A percentile compares a stretch with the other conserved stretches of the same genome.
Conservation (phyloP, 2,329 filamentous ascomycete genomes). For the Raffaelea ambrosiae region DNA sequence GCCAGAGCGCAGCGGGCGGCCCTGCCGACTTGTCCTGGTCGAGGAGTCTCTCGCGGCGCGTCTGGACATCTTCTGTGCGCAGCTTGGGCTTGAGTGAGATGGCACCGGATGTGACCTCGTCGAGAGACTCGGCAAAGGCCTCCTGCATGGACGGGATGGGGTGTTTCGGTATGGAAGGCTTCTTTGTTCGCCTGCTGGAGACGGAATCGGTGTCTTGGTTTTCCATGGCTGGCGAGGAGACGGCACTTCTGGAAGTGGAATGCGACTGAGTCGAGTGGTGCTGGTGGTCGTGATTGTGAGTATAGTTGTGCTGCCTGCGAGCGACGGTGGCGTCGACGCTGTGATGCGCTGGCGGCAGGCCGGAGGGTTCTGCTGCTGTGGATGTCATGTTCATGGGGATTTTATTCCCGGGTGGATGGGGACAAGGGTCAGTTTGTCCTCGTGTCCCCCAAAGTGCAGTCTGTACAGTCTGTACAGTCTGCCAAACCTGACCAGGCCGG, state of each 20-base stretch:
- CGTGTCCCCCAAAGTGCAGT: too few species aligned
- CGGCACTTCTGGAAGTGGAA: background rate
- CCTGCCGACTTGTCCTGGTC: conserved; percentile 60
- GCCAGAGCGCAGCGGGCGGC: conserved; percentile 67
- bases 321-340: too few species aligned
- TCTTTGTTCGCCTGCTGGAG: background rate
- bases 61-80: conserved; percentile 46
- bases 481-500: too few species aligned
- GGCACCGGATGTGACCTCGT: conserved; percentile 54
- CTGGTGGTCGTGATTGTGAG: background rate
- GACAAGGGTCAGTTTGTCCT: too few species aligned
- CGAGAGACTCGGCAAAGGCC: conserved; percentile 74
- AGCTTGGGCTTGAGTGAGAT: conserved; percentile 41
- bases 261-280: background rate
- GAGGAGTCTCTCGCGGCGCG: conserved; percentile 57
- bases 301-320: background rate
- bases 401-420: too few species aligned
- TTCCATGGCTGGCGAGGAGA: background rate
- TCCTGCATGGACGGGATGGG: conserved; percentile 70
- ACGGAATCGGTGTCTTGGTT: background rate
- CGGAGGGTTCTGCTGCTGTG: too few species aligned
- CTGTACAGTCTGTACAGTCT: too few species aligned
- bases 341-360: too few species aligned
- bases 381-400: too few species aligned
- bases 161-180: conserved; percentile 38